These are phyloP conservation scores for Globisporangium heterothallicum DNA, from an alignment of 352 stramenopile species.

Conservation along the genomic window DNA sequence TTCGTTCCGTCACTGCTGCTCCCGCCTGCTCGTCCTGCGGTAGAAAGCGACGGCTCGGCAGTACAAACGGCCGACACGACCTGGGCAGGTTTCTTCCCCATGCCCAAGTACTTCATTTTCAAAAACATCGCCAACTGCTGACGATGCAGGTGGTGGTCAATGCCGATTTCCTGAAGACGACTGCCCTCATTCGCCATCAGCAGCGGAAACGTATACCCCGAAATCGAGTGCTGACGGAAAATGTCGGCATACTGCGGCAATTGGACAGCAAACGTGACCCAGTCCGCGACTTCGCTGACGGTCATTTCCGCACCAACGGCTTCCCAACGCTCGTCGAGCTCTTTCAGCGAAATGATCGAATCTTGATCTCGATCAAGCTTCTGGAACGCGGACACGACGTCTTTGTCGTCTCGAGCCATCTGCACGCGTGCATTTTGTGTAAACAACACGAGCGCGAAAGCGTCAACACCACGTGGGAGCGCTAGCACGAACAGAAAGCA, in stretches of 20 bases:
- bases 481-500: no score
- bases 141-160: conserved; percentile 64
- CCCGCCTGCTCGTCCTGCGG: no score
- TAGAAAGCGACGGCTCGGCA: conserved; percentile 16
- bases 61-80: conserved; percentile 39
- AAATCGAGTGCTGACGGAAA: conserved; percentile 77
- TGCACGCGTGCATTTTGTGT: not conserved
- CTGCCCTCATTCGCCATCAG: conserved; percentile 79
- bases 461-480: not conserved
- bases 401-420: conserved; percentile 52
- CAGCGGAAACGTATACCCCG: conserved; percentile 81
- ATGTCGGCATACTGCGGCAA: conserved; percentile 76
- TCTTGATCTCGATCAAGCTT: conserved; percentile 78
- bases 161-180: conserved; percentile 64
- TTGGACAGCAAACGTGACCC: conserved; percentile 75
- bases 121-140: conserved; percentile 80
- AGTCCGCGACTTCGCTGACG: conserved; percentile 75
- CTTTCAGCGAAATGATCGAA: conserved; percentile 73
- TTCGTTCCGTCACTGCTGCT: conserved; percentile 11
- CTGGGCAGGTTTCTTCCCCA: conserved; percentile 55
- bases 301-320: conserved; percentile 82
- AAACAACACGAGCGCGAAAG: not conserved
- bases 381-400: conserved; percentile 62
- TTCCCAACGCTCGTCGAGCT: conserved; percentile 81
- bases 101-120: conserved; percentile 76